Percentiles rank a stretch among this genome's conserved stretches.
These are phyloP conservation scores for Melampsora larici-populina DNA, from an alignment of 1,284 basidiomycete species.

Conservation along the genomic window DNA sequence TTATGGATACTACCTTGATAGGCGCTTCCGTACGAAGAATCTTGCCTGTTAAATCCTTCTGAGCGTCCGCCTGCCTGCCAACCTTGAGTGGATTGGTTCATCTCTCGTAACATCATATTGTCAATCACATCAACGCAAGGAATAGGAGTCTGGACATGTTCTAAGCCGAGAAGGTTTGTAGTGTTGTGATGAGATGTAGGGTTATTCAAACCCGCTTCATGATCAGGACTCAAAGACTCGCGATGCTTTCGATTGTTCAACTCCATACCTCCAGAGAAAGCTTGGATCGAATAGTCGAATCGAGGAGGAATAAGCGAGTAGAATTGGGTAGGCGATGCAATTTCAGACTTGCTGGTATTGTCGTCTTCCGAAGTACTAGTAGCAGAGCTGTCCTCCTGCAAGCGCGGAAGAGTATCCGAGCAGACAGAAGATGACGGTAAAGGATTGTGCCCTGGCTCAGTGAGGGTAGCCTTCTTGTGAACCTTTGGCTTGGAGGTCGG, in stretches of 20 bases:
- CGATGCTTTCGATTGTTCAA: background rate
- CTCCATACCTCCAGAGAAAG: background rate
- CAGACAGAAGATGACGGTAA: background rate
- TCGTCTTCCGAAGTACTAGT: conserved; percentile 12
- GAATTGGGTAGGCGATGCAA: background rate
- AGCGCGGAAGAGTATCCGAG: background rate
- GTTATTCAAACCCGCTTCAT: background rate
- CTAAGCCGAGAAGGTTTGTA: background rate
- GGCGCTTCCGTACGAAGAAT: background rate
- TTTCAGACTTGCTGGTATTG: conserved; percentile 13
- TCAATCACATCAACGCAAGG: background rate
- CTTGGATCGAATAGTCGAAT: background rate
- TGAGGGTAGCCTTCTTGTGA: background rate
- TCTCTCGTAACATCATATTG: background rate
- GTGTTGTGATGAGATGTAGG: background rate
- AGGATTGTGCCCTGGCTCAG: background rate
- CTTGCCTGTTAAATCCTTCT: background rate
- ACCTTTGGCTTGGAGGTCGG: conserved; percentile 1
- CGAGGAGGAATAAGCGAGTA: background rate
- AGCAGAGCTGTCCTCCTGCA: background rate
- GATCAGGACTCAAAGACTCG: background rate
- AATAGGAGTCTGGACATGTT: background rate
- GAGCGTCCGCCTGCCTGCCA: background rate
- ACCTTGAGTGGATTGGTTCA: background rate
- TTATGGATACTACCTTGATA: background rate